Evolutionary conservation across 78 protist species (phyloP).

Genomic region (Acrasis kona): DNA sequence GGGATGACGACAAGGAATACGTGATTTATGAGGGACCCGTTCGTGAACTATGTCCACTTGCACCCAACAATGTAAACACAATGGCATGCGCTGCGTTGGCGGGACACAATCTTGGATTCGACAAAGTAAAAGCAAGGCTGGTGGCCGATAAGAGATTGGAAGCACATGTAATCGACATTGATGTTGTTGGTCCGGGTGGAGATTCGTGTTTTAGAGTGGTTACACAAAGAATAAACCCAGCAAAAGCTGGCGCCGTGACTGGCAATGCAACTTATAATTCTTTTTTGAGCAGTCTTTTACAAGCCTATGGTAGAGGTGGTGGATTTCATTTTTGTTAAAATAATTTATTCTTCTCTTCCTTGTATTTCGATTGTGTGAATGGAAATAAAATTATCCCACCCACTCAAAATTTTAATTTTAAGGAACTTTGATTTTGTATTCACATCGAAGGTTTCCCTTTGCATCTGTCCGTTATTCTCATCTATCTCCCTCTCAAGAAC

Average conservation of each 20-base stretch:
- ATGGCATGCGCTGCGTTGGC: conserved; percentile 44
- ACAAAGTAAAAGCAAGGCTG: conserved; percentile 2
- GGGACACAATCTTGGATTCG: conserved; percentile 15
- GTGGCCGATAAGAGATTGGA: conserved; percentile 8
- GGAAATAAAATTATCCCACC: too few species aligned
- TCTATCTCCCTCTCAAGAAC: too few species aligned
- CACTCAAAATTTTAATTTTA: too few species aligned
- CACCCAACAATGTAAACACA: conserved; percentile 47
- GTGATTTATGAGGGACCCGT: conserved; percentile 30
- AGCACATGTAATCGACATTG: conserved; percentile 28
- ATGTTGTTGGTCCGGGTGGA: background rate
- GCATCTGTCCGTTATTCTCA: too few species aligned
- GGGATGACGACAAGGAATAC: background rate
- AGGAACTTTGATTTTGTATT: too few species aligned
- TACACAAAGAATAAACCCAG: conserved; percentile 20
- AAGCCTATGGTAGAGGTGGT: background rate
- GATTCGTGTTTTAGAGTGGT: background rate
- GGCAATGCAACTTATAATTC: conserved; percentile 32
- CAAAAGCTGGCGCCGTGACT: conserved; percentile 23
- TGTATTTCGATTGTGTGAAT: too few species aligned
- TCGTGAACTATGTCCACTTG: conserved; percentile 33
- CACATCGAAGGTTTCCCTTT: too few species aligned
- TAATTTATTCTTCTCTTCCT: too few species aligned
- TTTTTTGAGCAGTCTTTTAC: conserved; percentile 9
- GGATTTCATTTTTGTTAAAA: background rate